These are phyloP conservation scores for Bigelowiella natans DNA, from an alignment of 78 protist species.

Conservation along the genomic window DNA sequence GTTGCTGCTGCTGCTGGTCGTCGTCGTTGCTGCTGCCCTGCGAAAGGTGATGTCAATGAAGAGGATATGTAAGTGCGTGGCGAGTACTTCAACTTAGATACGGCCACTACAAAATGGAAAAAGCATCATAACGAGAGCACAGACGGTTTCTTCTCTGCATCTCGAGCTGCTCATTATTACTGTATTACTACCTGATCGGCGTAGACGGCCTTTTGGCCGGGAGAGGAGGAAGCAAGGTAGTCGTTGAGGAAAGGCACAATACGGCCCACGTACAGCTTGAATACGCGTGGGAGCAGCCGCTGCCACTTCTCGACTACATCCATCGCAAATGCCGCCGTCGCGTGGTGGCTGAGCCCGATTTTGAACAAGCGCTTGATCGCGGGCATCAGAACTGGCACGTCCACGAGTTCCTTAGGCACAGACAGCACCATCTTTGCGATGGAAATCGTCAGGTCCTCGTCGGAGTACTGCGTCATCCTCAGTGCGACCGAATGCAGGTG, in stretches of 20 bases:
- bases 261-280: neutral
- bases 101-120: too few relatives aligned
- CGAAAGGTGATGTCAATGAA: too few relatives aligned
- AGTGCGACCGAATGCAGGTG: neutral
- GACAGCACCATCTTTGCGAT: neutral
- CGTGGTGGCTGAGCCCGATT: neutral
- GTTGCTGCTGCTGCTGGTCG: too few relatives aligned
- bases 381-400: neutral
- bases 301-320: neutral
- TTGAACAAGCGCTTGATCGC: neutral
- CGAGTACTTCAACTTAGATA: too few relatives aligned
- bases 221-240: neutral
- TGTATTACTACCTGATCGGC: neutral
- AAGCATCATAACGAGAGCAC: too few relatives aligned
- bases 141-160: too few relatives aligned
- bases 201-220: neutral
- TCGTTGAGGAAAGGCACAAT: neutral
- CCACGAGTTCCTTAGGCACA: neutral
- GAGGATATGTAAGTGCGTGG: too few relatives aligned
- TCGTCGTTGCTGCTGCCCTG: too few relatives aligned
- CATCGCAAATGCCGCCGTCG: neutral
- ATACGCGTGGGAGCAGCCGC: neutral
- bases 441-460: neutral
- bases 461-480: neutral
- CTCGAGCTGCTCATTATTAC: too few relatives aligned